Evolutionary conservation across 2,329 filamentous ascomycete species (phyloP), one percentile per base, ranked within the genome.

Genomic region (Thelonectria rubi): DNA sequence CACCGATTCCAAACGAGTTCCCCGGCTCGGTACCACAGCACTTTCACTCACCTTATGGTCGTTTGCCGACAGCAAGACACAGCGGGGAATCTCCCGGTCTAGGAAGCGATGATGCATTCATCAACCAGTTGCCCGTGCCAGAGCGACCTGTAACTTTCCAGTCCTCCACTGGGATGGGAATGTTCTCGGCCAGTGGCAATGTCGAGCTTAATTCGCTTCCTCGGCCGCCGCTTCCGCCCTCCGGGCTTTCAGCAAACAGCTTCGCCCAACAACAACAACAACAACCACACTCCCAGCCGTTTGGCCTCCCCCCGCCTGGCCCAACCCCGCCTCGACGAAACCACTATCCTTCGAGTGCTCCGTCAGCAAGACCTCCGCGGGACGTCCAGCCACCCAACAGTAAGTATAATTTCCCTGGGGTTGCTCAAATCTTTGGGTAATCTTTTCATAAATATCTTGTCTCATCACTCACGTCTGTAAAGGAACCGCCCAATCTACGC

Each of bases 401-500:
- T 71, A 61, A 71, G 69, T 59, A 24, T 17, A 14, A 18, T 15
- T n/a, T 11, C 40, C 39, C 18, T 20, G 43, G 21, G 21, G 49
- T 56, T 46, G 30, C 45, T 30, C 21, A 10, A 45, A 46, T 42
- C 34, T 15, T 18, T 46, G 49, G 20, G 45, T 17, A 14, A 26
- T 55, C 51, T 56, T 15, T 60, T 30, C 11, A 43, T 37, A 30
- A 20, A 26, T 32, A 10, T 18, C 17, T 45, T 50, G 47, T 24
- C 17, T 30, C 21, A 39, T 39, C 32, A 21, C 67, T 65, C 53
- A n/a, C 40, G 55, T 53, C 17, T 18, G 30, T 12, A 26, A 46
- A 71, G 69, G 69, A 37, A 65, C 65, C 11, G 63, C 67, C 26
- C 69, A 69, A 17, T 51, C 67, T 20, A 65, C 69, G 9, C 68